Conservation (phyloP, 345 rosid species). For the Carallia brachiata region DNA sequence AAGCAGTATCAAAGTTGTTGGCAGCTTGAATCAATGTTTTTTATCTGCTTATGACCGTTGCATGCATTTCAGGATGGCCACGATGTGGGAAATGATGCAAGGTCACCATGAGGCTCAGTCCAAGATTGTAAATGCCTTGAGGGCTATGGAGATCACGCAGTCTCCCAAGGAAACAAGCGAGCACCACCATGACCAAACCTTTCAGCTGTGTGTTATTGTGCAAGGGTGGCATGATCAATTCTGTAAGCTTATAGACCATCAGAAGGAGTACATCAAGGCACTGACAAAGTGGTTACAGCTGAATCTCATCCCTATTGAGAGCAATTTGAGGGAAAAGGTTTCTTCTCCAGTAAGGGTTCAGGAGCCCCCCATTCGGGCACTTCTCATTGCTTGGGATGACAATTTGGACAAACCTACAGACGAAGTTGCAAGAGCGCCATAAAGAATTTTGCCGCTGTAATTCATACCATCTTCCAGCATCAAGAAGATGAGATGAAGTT, state of each 20-base stretch:
- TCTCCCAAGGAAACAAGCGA: slow-evolving; percentile 68
- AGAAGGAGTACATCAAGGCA: slow-evolving; percentile 62
- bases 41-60: not conserved
- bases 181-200: slow-evolving; percentile 68
- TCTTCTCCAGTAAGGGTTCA: slow-evolving; percentile 80
- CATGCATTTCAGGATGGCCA: slow-evolving; percentile 66
- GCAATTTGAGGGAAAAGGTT: slow-evolving; percentile 81
- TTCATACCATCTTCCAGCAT: slow-evolving; percentile 55
- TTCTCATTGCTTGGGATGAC: slow-evolving; percentile 66
- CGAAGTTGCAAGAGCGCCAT: slow-evolving; percentile 69
- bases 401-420: slow-evolving; percentile 56
- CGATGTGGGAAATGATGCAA: slow-evolving; percentile 84
- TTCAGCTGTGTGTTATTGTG: slow-evolving; percentile 64
- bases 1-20: not conserved
- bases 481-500: slow-evolving; percentile 64
- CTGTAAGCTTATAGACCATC: slow-evolving; percentile 62
- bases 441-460: slow-evolving; percentile 54
- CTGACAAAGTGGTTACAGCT: slow-evolving; percentile 68
- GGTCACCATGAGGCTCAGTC: slow-evolving; percentile 60
- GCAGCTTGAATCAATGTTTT: not conserved
- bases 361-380: slow-evolving; percentile 60
- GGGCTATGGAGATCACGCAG: slow-evolving; percentile 43
- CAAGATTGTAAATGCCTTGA: slow-evolving; percentile 37
- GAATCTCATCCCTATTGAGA: slow-evolving; percentile 85
- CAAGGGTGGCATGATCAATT: slow-evolving; percentile 81